Base-by-base conservation (phyloP, 2,329 filamentous ascomycete genomes). In the Colletotrichum sp. region DNA sequence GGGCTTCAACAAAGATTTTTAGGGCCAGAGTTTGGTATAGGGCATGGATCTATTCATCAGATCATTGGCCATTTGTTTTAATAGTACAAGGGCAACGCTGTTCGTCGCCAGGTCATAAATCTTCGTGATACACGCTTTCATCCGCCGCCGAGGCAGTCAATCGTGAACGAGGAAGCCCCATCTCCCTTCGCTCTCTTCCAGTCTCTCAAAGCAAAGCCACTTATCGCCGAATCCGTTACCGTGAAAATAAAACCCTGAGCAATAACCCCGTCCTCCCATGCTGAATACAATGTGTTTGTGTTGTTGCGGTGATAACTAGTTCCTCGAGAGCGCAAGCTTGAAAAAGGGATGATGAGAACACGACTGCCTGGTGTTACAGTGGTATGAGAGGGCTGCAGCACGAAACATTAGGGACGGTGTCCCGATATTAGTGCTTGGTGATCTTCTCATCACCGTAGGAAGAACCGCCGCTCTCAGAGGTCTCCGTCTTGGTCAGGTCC, bases 391-490 rank as follows among this genome's bases (percentile, higher is more conserved):
- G 32, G 28, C 43, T 57, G 64, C 64, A 75, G 67, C 63, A 68
- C 70, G 34, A 75, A 39, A 24, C 21, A 39, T 43, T 43, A 28
- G 26, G 26, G 36, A 30, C 9, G 24, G 16, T 13, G 68, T 52
- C 60, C 21, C 24, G 28, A 10, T 18, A 66, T 75, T 71, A 76
- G 72, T 76, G 74, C 66, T 78, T 76, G 77, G 77, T 77, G 39
- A 83, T 74, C 79, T 86, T 84, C 74, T 91, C 90, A 78, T 91
- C 89, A 69, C 90, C 89, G 79, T 84, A 82, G 78, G 84, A 81
- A 82, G 91, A 94, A 81, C 89, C 90, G 79, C 85, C 87, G 81
- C 88, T 92, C 84, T 92, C 92, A 77, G 91, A 92, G 74, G 87
- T 88, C 81, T 91, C 90, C 39, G 87, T 89, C 87, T 91, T 90